Percentiles rank a stretch among this genome's conserved stretches.
phyloP scores from a whole-genome alignment of 768 basidiomycete species.

The Jaapia argillacea region DNA sequence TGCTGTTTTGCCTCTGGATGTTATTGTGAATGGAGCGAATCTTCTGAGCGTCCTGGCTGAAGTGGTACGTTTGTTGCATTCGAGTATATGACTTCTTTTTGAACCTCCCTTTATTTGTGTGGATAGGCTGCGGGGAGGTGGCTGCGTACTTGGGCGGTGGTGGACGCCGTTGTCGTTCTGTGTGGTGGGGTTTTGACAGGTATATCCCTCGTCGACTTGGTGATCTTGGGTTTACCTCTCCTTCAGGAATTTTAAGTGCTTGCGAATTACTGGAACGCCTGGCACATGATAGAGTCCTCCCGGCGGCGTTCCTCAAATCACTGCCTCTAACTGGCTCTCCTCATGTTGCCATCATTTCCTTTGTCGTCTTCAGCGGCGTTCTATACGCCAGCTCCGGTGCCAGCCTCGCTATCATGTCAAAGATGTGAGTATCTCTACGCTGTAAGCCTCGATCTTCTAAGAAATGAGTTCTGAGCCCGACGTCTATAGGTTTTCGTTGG shows the following conservation, averaged over 20 bases:
- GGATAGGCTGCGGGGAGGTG: conserved; percentile 54
- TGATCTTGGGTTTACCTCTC: conserved; percentile 1
- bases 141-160: conserved; percentile 51
- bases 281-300: conserved; percentile 50
- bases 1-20: conserved; percentile 44
- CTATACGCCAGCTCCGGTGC: conserved; percentile 53
- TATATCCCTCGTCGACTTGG: conserved; percentile 11
- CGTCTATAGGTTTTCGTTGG: conserved; percentile 45
- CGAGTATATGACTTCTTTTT: background rate
- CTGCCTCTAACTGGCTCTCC: conserved; percentile 42
- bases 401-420: conserved; percentile 40
- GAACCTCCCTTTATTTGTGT: background rate
- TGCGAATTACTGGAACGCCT: conserved; percentile 50
- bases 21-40: conserved; percentile 41
- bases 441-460: too few species aligned
- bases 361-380: conserved; percentile 35
- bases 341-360: conserved; percentile 40
- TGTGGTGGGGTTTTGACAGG: conserved; percentile 67
- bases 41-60: conserved; percentile 57
- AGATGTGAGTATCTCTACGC: conserved; percentile 31
- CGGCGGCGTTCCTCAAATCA: conserved; percentile 34
- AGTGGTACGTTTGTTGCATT: conserved; percentile 23
- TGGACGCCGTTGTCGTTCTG: conserved; percentile 63
- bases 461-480: too few species aligned
- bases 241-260: conserved; percentile 44